phyloP scores from a whole-genome alignment of 768 basidiomycete genomes.

The Russula abietina region DNA sequence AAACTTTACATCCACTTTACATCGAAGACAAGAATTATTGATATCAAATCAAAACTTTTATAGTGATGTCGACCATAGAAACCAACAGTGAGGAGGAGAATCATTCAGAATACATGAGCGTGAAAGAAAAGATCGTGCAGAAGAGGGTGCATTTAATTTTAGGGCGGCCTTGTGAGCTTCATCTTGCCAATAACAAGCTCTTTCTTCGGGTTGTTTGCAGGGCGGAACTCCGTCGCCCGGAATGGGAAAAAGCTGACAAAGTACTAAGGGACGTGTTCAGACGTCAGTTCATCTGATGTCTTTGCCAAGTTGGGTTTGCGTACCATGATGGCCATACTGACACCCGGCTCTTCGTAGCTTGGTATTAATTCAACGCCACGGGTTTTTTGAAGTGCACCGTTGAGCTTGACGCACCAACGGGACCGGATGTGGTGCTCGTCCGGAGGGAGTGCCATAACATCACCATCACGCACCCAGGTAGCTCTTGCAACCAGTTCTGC shows the following conservation, averaged over 20 bases:
- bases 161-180: not conserved
- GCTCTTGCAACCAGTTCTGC: slow-evolving; percentile 9
- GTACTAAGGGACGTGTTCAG: slow-evolving; percentile 10
- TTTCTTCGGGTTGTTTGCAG: not conserved
- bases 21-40: not conserved
- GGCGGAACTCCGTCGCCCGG: not conserved
- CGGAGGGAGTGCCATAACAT: not conserved
- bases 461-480: slow-evolving; percentile 4
- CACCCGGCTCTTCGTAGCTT: slow-evolving; percentile 6
- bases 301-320: not conserved
- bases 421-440: not conserved
- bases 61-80: not conserved
- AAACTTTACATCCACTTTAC: too few relatives aligned
- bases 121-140: not conserved
- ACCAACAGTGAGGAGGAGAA: not conserved
- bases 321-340: slow-evolving; percentile 13
- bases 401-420: slow-evolving; percentile 15
- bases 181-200: slow-evolving; percentile 12
- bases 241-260: slow-evolving; percentile 9
- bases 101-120: not conserved
- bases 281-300: not conserved
- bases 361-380: not conserved
- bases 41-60: too few relatives aligned
- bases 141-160: not conserved
- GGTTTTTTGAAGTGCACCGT: not conserved